Conservation (phyloP, 2,329 filamentous ascomycete genomes). For the Tricladium varicosporioides region DNA sequence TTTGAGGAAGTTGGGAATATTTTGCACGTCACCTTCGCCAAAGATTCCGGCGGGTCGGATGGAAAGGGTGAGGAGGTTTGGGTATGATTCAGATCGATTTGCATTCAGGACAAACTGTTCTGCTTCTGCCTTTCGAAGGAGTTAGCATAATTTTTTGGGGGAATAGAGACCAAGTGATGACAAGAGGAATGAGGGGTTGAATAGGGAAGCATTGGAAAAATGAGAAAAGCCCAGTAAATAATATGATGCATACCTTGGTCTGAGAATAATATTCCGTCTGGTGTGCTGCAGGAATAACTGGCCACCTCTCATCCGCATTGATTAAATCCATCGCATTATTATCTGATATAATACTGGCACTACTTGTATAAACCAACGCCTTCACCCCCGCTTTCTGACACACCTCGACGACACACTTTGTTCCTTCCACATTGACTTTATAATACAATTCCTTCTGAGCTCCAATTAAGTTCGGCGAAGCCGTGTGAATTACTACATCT, state of each 20-base stretch:
- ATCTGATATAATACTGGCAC: conserved; percentile 82
- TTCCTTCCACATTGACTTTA: conserved; percentile 87
- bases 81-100: conserved; percentile 56
- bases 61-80: conserved; percentile 65
- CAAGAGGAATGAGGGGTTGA: neutral
- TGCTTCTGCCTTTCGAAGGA: conserved; percentile 58
- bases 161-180: neutral
- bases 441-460: conserved; percentile 63
- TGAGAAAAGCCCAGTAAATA: neutral
- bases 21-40: conserved; percentile 80
- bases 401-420: conserved; percentile 72
- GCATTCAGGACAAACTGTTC: conserved; percentile 77
- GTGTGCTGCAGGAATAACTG: conserved; percentile 66
- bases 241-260: conserved; percentile 57
- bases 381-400: conserved; percentile 69
- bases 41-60: conserved; percentile 88
- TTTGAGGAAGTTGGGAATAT: conserved; percentile 70
- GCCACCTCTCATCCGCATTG: conserved; percentile 83
- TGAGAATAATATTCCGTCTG: conserved; percentile 84
- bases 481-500: conserved; percentile 88
- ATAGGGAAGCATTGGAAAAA: neutral
- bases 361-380: conserved; percentile 88
- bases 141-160: conserved; percentile 27
- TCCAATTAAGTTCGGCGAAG: conserved; percentile 61
- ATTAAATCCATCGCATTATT: conserved; percentile 75